Evolutionary conservation across 305 asterid species (phyloP).

Genomic region (Fraxinus angustifolia): DNA sequence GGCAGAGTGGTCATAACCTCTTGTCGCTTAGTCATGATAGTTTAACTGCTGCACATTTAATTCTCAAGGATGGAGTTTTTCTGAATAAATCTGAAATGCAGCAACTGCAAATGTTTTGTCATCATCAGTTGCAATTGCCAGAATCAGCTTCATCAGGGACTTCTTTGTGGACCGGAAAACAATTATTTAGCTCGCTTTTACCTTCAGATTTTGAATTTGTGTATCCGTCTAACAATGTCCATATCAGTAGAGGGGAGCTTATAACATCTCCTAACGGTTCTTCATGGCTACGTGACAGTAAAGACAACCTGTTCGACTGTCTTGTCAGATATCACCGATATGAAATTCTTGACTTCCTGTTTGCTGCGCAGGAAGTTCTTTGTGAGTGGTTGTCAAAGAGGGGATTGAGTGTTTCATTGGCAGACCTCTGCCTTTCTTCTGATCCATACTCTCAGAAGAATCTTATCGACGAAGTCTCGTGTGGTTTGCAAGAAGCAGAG

Average conservation of each 20-base stretch:
- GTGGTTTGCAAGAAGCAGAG: slow-evolving; percentile 77
- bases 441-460: slow-evolving; percentile 50
- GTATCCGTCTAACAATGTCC: slow-evolving; percentile 45
- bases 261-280: slow-evolving; percentile 53
- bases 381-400: slow-evolving; percentile 82
- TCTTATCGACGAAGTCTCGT: slow-evolving; percentile 60
- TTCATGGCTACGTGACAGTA: slow-evolving; percentile 67
- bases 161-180: slow-evolving; percentile 83
- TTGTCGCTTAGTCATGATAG: slow-evolving; percentile 87
- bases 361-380: slow-evolving; percentile 66
- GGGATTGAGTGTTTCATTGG: slow-evolving; percentile 84
- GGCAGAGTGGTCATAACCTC: slow-evolving; percentile 78
- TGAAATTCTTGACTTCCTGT: slow-evolving; percentile 49
- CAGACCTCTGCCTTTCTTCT: slow-evolving; percentile 73
- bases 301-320: slow-evolving; percentile 52
- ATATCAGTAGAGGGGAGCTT: slow-evolving; percentile 65
- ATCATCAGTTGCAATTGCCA: slow-evolving; percentile 42
- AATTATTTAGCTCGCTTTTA: slow-evolving; percentile 64
- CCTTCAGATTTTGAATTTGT: slow-evolving; percentile 57
- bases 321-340: slow-evolving; percentile 49
- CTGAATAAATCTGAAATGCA: slow-evolving; percentile 64
- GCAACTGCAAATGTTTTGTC: slow-evolving; percentile 83
- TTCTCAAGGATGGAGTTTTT: slow-evolving; percentile 62
- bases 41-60: slow-evolving; percentile 76
- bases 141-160: slow-evolving; percentile 29